Evolutionary conservation across 2,329 filamentous ascomycete species (phyloP).

Genomic region (Microdochium nivale): DNA sequence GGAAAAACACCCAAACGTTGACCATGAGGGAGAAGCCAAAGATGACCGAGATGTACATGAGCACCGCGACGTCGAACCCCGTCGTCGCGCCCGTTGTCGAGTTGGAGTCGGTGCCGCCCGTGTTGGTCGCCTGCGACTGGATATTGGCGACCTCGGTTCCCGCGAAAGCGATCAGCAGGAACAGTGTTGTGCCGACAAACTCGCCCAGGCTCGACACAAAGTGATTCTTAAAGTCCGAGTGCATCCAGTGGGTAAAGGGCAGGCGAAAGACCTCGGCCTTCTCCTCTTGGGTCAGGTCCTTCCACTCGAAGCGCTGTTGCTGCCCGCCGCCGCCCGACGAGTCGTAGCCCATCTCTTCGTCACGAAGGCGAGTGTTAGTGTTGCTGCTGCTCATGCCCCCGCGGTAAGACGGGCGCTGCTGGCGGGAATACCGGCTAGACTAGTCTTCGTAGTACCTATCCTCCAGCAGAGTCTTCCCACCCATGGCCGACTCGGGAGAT

Average conservation of each 20-base stretch:
- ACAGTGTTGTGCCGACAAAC: slow-evolving; percentile 32
- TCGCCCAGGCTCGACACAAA: slow-evolving; percentile 26
- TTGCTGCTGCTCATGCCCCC: background rate
- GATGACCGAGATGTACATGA: slow-evolving; percentile 22
- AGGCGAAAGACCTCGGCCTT: slow-evolving; percentile 33
- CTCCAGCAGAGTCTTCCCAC: background rate
- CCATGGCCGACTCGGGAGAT: background rate
- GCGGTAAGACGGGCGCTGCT: background rate
- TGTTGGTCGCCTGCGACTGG: slow-evolving; percentile 6
- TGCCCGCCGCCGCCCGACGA: background rate
- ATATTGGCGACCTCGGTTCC: slow-evolving; percentile 31
- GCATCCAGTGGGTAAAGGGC: slow-evolving; percentile 37
- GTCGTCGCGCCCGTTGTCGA: slow-evolving; percentile 8
- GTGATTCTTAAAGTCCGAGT: slow-evolving; percentile 35
- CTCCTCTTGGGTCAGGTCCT: slow-evolving; percentile 27
- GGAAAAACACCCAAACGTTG: slow-evolving; percentile 30
- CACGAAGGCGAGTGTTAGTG: background rate
- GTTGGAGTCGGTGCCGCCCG: slow-evolving; percentile 3
- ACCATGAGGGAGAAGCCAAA: slow-evolving; percentile 25
- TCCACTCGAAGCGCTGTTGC: slow-evolving; percentile 22
- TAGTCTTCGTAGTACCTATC: background rate
- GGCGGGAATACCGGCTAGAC: background rate
- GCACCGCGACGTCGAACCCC: slow-evolving; percentile 8
- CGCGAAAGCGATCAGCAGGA: slow-evolving; percentile 33
- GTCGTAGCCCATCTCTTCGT: background rate